These are phyloP conservation scores for Saccharomycopsis hybrid DNA, from an alignment of 1,139 yeast species.

Conservation along the genomic window DNA sequence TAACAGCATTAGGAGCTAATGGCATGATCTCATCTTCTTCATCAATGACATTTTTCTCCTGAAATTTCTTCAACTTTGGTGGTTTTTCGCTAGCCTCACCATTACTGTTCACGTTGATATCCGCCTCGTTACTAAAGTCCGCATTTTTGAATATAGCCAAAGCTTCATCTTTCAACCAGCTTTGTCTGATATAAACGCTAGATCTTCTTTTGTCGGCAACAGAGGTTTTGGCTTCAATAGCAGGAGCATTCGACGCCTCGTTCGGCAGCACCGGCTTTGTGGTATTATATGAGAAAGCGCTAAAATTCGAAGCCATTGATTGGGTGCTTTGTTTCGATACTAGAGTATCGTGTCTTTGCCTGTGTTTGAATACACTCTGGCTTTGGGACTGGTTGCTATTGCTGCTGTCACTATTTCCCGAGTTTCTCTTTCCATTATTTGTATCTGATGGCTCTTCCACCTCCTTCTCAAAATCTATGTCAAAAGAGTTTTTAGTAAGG, in stretches of 20 bases:
- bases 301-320: slow-evolving; percentile 7
- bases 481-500: slow-evolving; percentile 1
- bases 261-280: slow-evolving; percentile 1
- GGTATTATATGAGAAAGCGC: slow-evolving; percentile 14
- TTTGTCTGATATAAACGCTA: slow-evolving; percentile 17
- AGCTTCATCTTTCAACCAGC: slow-evolving; percentile 21
- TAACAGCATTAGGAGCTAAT: background rate
- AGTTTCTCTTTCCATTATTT: too few species aligned
- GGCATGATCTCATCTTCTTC: slow-evolving; percentile 16
- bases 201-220: slow-evolving; percentile 13
- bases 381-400: too few species aligned
- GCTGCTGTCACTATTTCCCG: too few species aligned
- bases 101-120: background rate
- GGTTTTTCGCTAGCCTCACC: background rate
- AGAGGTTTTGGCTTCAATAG: background rate
- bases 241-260: background rate
- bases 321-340: too few species aligned
- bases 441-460: too few species aligned
- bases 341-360: too few species aligned
- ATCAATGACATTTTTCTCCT: background rate
- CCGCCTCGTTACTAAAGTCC: background rate
- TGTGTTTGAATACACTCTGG: too few species aligned
- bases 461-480: slow-evolving; percentile 19
- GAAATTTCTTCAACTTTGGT: background rate
- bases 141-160: slow-evolving; percentile 10